Evolutionary conservation across 352 stramenopile genomes (phyloP), one percentile per base, ranked within the genome.

Genomic region (Phytophthora tubulina): DNA sequence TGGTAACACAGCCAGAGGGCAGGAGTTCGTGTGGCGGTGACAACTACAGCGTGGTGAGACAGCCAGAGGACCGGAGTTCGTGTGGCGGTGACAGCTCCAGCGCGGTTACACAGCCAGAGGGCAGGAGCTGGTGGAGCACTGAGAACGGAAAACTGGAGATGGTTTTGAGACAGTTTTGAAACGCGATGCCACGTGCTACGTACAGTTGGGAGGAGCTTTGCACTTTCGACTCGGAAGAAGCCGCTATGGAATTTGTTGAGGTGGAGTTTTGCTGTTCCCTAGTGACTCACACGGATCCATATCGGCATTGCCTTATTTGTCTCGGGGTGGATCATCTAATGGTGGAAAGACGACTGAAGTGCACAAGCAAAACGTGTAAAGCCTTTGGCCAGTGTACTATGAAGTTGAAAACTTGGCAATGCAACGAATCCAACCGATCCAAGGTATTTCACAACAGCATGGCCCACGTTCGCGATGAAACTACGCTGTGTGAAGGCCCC

Each of bases 311-410:
- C 14, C 27, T 36, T 8, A n/a, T 54, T 17, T 54, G 48, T 4
- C 48, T 3, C 4, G 30, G 48, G 30, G 27, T 17, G 15, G 14
- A 21, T 39, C 48, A 54, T 39, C 9, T 57, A 14, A 62, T 62
- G 54, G 8, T 39, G 21, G 54, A 62, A 11, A 27, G 41, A 8
- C 21, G 41, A 42, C 11, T 52, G 14, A 39, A 41, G 17, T 62
- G 54, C 8, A 39, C n/a, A n/a, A 62, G 54, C 27, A n/a, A 15
- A 33, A 62, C 54, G 5, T 52, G 39, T 42, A 32, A 62, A 13
- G 8, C 30, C 6, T 14, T 17, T 41, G 54, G 9, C 2, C 7
- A 10, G 21, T 52, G 39, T 30, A n/a, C 8, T 10, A 11, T 32
- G 6, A 21, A 31, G 15, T 50, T 11, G 38, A 62, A 62, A 33